Evolutionary conservation across 1,284 basidiomycete genomes (phyloP).

Genomic region (Cutaneotrichosporon sp.): DNA sequence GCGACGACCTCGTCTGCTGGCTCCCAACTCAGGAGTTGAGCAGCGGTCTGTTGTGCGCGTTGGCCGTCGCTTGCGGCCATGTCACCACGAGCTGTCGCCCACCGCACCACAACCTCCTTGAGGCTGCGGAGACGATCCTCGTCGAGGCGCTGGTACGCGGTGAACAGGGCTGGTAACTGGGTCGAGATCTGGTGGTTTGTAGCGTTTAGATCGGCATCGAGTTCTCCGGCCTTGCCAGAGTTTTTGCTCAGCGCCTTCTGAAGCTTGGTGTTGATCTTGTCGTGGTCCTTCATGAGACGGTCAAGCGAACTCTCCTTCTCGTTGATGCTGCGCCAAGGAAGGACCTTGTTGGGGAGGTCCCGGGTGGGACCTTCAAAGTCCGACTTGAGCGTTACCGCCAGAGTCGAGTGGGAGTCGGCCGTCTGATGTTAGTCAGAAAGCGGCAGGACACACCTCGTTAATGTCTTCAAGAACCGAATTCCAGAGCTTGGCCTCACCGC

Average conservation of each 20-base stretch:
- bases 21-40: conserved; percentile 48
- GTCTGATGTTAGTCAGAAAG: conserved; percentile 34
- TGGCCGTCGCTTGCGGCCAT: conserved; percentile 45
- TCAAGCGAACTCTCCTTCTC: conserved; percentile 49
- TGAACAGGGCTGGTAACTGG: conserved; percentile 47
- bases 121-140: conserved; percentile 44
- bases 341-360: conserved; percentile 46
- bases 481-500: conserved; percentile 46
- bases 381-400: conserved; percentile 37
- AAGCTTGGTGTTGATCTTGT: conserved; percentile 46
- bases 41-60: conserved; percentile 44
- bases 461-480: conserved; percentile 47
- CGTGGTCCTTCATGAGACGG: conserved; percentile 49
- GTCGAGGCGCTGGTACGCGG: conserved; percentile 49
- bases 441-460: conserved; percentile 39
- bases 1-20: conserved; percentile 40
- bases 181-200: conserved; percentile 37
- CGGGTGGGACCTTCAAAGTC: conserved; percentile 48
- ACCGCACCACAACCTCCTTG: conserved; percentile 52
- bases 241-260: conserved; percentile 49
- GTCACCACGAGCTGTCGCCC: conserved; percentile 49
- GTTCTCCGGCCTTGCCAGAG: conserved; percentile 38
- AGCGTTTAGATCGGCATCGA: conserved; percentile 40
- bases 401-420: conserved; percentile 43
- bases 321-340: conserved; percentile 42